A percentile compares a stretch with the other conserved stretches of the same genome.
Evolutionary conservation across 495 filamentous ascomycete species (phyloP).

Genomic region (Annulohypoxylon bovei): DNA sequence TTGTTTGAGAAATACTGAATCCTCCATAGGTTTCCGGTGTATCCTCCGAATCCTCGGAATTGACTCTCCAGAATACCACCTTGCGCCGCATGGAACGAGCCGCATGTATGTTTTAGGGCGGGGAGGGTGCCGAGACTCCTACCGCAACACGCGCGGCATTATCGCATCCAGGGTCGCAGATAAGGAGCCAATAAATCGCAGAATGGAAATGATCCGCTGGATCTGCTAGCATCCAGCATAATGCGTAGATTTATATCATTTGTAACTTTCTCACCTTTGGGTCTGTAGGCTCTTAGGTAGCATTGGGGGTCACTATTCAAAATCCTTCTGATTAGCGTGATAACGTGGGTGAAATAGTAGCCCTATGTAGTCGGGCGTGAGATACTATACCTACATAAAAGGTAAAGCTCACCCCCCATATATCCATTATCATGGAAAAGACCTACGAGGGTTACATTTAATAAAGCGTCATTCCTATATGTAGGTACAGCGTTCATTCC

Average conservation of each 20-base stretch:
- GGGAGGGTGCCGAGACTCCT: neutral
- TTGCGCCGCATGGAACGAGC: neutral
- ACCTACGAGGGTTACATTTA: constrained; percentile 1
- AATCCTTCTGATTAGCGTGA: constrained; percentile 4
- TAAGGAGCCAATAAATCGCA: constrained; percentile 12
- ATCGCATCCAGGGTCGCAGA: neutral
- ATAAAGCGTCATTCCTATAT: neutral
- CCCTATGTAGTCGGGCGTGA: neutral
- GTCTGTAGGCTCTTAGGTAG: neutral
- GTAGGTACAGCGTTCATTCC: neutral
- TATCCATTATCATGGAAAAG: neutral
- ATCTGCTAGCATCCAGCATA: neutral
- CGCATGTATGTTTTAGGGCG: neutral
- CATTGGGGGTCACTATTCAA: neutral
- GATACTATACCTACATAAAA: neutral
- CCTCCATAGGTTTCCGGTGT: neutral
- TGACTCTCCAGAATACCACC: neutral
- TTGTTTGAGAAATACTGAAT: constrained; percentile 9
- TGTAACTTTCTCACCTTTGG: neutral
- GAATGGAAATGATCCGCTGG: constrained; percentile 7
- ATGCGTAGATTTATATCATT: neutral
- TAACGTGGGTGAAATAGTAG: neutral
- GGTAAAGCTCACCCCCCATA: neutral
- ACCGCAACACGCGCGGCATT: constrained; percentile 6
- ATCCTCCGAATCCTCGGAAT: neutral